Base-by-base conservation (phyloP, 2,329 filamentous ascomycete species). In the Verticillium tricorpus region DNA sequence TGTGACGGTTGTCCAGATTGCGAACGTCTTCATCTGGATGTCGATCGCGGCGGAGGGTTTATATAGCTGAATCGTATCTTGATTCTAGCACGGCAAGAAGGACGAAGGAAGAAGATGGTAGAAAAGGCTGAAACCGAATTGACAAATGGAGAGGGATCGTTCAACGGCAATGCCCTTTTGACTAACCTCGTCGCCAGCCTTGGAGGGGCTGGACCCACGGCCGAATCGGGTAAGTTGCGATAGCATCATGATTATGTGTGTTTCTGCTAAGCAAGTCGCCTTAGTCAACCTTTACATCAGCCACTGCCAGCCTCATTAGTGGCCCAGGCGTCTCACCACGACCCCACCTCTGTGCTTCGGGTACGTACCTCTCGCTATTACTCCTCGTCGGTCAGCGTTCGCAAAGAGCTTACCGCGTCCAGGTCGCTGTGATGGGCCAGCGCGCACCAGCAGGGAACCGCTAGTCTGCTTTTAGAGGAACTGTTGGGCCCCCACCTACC, bases 241-340 rank as follows among this genome's bases (percentile, higher is more conserved):
- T 52, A 22, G n/a, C n/a, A 14, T 52, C n/a, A 52, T 52, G 45
- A 58, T 62, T 28, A 56, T 61, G 60, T 56, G 50, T 39, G 54
- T 32, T 45, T 61, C 63, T 62, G 59, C 56, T 63, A 60, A 66
- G 65, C 63, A 58, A 55, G 37, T 28, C 50, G 52, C 58, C 60
- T 70, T 70, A 70, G 67, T 70, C 66, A 70, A 65, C 31, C 45
- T 68, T 70, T 70, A 70, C 69, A 70, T 70, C 69, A 70, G 69
- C 37, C 19, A 17, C 45, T 19, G 14, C 25, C 34, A 35, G 34
- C 34, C 34, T 35, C 34, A 35, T 14, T 2, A 35, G 34, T 35
- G 34, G 34, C 14, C 34, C 34, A 35, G 34, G 34, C 14, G 34
- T 35, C 28, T 28, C 34, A 14, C 1, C 6, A 8, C 34, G 34